Conservation (phyloP, 2,329 filamentous ascomycete genomes). For the Emericellopsis atlantica region DNA sequence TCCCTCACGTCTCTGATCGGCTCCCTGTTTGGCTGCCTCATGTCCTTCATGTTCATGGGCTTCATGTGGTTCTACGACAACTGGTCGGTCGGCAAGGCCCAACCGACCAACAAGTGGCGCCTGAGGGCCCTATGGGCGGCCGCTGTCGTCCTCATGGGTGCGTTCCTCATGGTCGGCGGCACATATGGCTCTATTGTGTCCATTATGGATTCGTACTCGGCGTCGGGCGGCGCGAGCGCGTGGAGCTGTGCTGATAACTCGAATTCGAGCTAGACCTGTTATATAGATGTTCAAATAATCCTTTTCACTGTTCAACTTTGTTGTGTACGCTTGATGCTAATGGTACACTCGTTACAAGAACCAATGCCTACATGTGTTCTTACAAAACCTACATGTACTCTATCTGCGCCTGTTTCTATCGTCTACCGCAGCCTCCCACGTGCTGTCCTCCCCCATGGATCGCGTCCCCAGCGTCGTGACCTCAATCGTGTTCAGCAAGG, state of each 20-base stretch:
- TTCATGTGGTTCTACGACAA: conserved; percentile 30
- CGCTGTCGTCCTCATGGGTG: no score
- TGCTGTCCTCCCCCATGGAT: not conserved
- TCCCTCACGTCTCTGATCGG: conserved; percentile 12
- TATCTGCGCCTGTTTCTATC: no score
- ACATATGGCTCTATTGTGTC: conserved; percentile 5
- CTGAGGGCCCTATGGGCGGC: not conserved
- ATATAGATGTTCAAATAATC: no score
- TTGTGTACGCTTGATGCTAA: no score
- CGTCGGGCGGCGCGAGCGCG: conserved; percentile 1
- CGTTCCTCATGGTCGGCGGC: conserved; percentile 3
- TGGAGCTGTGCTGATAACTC: conserved; percentile 8
- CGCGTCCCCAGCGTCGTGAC: not conserved
- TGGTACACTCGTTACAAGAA: no score
- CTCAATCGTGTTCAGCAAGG: not conserved
- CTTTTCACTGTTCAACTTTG: no score
- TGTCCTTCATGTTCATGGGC: conserved; percentile 15
- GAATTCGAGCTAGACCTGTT: not conserved
- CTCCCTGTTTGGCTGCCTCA: conserved; percentile 11
- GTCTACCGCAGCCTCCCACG: not conserved
- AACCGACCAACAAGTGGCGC: not conserved
- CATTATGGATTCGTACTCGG: conserved; percentile 4
- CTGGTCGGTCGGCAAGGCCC: conserved; percentile 10
- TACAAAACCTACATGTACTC: no score
- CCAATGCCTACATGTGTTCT: no score